phyloP scores from a whole-genome alignment of 345 rosid species.

The Jatropha curcas region DNA sequence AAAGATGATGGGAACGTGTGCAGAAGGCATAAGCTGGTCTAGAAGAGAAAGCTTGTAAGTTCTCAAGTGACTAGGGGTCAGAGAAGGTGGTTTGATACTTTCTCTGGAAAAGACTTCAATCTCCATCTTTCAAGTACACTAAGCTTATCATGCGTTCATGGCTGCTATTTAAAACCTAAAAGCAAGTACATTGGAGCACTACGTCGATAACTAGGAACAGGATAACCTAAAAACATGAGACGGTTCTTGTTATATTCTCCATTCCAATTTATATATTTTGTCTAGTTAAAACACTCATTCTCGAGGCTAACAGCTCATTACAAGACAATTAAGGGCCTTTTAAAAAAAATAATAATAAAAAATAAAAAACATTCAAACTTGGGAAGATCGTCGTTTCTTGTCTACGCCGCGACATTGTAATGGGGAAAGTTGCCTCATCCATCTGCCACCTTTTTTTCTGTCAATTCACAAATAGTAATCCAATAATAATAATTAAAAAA shows the following conservation, averaged over 20 bases:
- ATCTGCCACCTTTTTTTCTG: too few species aligned
- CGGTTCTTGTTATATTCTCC: neutral
- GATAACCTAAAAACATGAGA: neutral
- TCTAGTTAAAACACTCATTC: neutral
- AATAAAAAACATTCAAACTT: too few species aligned
- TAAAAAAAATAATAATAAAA: too few species aligned
- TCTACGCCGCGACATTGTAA: too few species aligned
- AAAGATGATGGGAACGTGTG: slow-evolving; percentile 9
- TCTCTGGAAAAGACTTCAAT: slow-evolving; percentile 5
- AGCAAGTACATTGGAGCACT: neutral
- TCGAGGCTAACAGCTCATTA: neutral
- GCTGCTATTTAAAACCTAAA: slow-evolving; percentile 7
- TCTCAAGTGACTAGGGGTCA: neutral
- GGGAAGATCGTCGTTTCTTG: too few species aligned
- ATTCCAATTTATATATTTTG: neutral
- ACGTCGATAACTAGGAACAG: neutral
- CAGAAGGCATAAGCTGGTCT: slow-evolving; percentile 2
- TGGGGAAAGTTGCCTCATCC: too few species aligned
- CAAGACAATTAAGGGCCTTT: neutral
- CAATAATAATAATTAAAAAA: too few species aligned
- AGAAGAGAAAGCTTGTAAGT: slow-evolving; percentile 15
- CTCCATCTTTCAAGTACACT: neutral
- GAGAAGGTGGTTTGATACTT: slow-evolving; percentile 11
- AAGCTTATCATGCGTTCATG: neutral
- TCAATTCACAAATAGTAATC: too few species aligned